Evolutionary conservation across 345 rosid genomes (phyloP), one percentile per base, ranked within the genome.

Genomic region (Citrus inodora): DNA sequence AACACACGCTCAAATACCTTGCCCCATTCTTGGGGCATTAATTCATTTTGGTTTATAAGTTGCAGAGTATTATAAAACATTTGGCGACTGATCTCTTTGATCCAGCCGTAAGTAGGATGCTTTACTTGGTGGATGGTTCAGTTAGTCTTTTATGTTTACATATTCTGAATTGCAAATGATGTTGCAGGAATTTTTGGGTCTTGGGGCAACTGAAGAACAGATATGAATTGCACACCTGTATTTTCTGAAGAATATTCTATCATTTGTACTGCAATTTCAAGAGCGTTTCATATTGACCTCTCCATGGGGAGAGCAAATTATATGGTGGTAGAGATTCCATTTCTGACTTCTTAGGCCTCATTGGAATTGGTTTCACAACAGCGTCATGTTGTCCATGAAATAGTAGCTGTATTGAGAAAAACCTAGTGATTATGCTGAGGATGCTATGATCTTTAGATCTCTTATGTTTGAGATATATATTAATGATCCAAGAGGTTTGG

Each of bases 121-220:
- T 4, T 30, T 74, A 27, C 71, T 51, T 25, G 82, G 75, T 72
- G 82, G 78, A 74, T 83, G 78, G 81, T 83, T 80, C 78, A 74
- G 73, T 78, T 80, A 80, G 79, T 74, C 51, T 61, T 73, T 78
- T 64, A 48, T 67, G 71, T 85, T 51, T 78, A 30, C 70, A 59
- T 73, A 70, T 77, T 88, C 88, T 86, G 73, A 85, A 84, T 76
- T 74, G 63, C 82, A 79, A 69, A 82, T 83, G 86, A 74, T 84
- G 82, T 88, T 88, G 91, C 90, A 87, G 90, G 90, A 74, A 74
- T 55, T 66, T 74, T 78, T 82, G 87, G 68, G 85, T 72, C 70
- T 35, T 81, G 79, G 81, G 78, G 82, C 81, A 77, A 80, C 71
- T 73, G 88, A 82, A 80, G 89, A 74, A 58, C 79, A 74, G 79